These are phyloP conservation scores for Fusarium secorum DNA, from an alignment of 2,329 filamentous ascomycete genomes.

Conservation along the genomic window DNA sequence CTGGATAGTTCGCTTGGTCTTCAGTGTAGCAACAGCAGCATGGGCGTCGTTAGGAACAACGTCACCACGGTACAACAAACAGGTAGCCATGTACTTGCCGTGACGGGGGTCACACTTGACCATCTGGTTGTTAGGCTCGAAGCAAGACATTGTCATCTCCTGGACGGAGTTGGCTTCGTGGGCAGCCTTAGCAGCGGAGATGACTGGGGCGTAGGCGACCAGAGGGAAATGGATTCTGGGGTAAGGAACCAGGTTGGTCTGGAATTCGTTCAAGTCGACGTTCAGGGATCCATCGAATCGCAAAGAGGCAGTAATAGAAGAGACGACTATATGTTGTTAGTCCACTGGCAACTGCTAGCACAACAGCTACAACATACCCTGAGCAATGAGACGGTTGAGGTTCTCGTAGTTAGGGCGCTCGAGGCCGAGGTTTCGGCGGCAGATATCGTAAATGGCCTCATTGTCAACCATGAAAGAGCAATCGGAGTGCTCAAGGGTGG, in stretches of 20 bases:
- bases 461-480: constrained; percentile 99
- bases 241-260: constrained; percentile 99
- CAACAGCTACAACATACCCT: constrained; percentile 65
- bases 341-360: background rate
- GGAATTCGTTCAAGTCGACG: constrained; percentile 99
- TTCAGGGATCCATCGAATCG: constrained; percentile 99
- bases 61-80: constrained; percentile 96
- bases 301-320: constrained; percentile 96
- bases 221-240: constrained; percentile 99
- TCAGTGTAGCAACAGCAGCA: constrained; percentile 90
- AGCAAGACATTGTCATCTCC: constrained; percentile 99
- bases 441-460: constrained; percentile 99
- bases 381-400: constrained; percentile 97
- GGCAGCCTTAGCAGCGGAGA: constrained; percentile 93
- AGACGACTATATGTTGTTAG: constrained; percentile 73
- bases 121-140: constrained; percentile 99
- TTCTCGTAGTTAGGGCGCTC: constrained; percentile 99
- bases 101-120: constrained; percentile 98
- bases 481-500: constrained; percentile 98
- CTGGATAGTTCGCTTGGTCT: constrained; percentile 99
- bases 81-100: constrained; percentile 99
- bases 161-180: constrained; percentile 98
- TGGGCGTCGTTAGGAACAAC: constrained; percentile 97
- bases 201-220: constrained; percentile 92
- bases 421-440: constrained; percentile 95